phyloP scores from a whole-genome alignment of 345 rosid species.

The Lumnitzera racemosa region DNA sequence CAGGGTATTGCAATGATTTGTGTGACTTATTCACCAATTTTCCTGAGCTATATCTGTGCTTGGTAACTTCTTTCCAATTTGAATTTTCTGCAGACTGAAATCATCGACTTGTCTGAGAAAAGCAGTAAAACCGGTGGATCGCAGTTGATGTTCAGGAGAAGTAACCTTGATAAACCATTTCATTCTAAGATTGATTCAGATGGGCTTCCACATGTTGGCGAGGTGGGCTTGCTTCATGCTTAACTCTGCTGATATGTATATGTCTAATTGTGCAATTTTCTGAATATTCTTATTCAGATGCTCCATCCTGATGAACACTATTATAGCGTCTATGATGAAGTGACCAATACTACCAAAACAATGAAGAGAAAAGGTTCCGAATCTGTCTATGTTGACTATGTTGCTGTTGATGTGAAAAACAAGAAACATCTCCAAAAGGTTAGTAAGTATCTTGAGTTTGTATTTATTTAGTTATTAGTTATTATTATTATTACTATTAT shows the following conservation, averaged over 20 bases:
- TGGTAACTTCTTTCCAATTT: background rate
- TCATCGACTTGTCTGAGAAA: conserved; percentile 62
- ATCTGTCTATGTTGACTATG: conserved; percentile 67
- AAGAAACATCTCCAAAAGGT: conserved; percentile 71
- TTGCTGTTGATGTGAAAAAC: conserved; percentile 69
- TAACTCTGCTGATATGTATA: background rate
- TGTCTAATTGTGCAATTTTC: background rate
- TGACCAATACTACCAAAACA: conserved; percentile 30
- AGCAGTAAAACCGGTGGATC: conserved; percentile 36
- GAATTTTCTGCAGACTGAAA: conserved; percentile 60
- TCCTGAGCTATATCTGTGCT: background rate
- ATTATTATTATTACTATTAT: too few relatives aligned
- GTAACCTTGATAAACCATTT: conserved; percentile 34
- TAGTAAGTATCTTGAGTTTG: conserved; percentile 3
- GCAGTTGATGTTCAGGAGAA: conserved; percentile 49
- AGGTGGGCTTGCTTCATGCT: conserved; percentile 37
- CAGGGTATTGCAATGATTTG: background rate
- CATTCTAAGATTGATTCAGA: conserved; percentile 66
- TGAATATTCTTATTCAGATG: conserved; percentile 34
- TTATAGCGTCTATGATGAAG: conserved; percentile 55
- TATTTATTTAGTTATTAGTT: too few relatives aligned
- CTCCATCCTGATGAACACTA: conserved; percentile 62
- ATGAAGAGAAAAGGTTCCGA: conserved; percentile 61
- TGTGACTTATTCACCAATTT: background rate
- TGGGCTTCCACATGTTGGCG: conserved; percentile 93